Percentiles rank a stretch among this genome's conserved stretches.
phyloP scores from a whole-genome alignment of 306 rosid species.

The Trifolium subterraneum region DNA sequence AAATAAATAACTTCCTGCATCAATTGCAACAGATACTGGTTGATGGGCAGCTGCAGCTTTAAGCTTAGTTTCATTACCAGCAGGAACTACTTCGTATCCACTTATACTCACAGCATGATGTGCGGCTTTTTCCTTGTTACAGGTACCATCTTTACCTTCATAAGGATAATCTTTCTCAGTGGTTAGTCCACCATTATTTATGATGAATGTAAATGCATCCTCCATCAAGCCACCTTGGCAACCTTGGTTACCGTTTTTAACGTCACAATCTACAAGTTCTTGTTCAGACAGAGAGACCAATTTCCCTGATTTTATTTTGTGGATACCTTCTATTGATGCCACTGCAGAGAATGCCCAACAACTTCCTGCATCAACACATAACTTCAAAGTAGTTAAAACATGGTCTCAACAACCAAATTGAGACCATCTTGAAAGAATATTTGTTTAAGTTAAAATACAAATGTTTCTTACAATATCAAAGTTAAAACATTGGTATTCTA shows the following conservation, averaged over 20 bases:
- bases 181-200: slow-evolving; percentile 55
- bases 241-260: slow-evolving; percentile 56
- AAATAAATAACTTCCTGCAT: slow-evolving; percentile 55
- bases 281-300: slow-evolving; percentile 72
- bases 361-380: slow-evolving; percentile 53
- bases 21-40: slow-evolving; percentile 72
- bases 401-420: neutral
- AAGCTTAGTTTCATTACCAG: slow-evolving; percentile 51
- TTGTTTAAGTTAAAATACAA: neutral
- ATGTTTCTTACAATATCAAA: neutral
- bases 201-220: slow-evolving; percentile 62
- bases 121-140: slow-evolving; percentile 42
- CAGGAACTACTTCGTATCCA: slow-evolving; percentile 64
- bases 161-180: slow-evolving; percentile 60
- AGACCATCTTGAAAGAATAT: neutral
- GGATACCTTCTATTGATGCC: slow-evolving; percentile 84
- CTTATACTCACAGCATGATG: slow-evolving; percentile 48
- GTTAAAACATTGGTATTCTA: neutral
- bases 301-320: slow-evolving; percentile 63
- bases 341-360: slow-evolving; percentile 93
- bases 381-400: slow-evolving; percentile 9
- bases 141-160: slow-evolving; percentile 49
- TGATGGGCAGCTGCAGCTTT: slow-evolving; percentile 72
- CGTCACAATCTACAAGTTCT: slow-evolving; percentile 74
- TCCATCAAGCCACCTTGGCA: slow-evolving; percentile 80